Evolutionary conservation across 768 basidiomycete genomes (phyloP).

Genomic region (Daedalea quercina): DNA sequence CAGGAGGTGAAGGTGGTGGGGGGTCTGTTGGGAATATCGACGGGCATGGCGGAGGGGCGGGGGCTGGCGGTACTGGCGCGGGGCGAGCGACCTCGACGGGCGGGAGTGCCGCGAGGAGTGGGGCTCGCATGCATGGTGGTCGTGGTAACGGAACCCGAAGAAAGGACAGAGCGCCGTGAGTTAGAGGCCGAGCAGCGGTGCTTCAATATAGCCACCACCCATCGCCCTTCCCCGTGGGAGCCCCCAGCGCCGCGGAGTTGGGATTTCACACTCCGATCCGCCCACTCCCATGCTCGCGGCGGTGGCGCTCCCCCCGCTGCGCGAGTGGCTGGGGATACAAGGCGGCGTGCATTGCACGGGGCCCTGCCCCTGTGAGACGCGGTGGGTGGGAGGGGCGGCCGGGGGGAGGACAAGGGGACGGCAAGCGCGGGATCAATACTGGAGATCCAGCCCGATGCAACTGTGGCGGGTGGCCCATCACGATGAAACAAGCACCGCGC

Average conservation of each 20-base stretch:
- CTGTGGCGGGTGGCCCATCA: neutral
- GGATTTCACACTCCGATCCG: constrained; percentile 14
- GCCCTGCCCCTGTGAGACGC: too few relatives aligned
- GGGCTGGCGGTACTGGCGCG: constrained; percentile 42
- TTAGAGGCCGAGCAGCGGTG: constrained; percentile 8
- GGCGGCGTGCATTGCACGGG: too few relatives aligned
- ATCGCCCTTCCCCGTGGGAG: constrained; percentile 15
- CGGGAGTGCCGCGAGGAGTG: constrained; percentile 50
- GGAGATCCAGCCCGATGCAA: neutral
- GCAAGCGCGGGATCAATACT: neutral
- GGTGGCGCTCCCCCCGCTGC: neutral
- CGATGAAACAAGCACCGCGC: neutral
- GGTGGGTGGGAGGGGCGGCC: neutral
- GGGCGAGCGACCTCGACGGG: constrained; percentile 54
- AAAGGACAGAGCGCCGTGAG: constrained; percentile 10
- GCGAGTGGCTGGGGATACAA: too few relatives aligned
- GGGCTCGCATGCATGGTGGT: constrained; percentile 16
- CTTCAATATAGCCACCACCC: constrained; percentile 6
- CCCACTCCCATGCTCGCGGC: constrained; percentile 10
- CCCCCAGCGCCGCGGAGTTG: constrained; percentile 11
- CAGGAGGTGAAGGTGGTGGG: constrained; percentile 52
- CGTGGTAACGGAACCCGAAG: constrained; percentile 15
- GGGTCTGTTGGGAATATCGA: constrained; percentile 44
- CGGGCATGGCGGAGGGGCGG: constrained; percentile 19
- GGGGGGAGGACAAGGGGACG: neutral